A percentile compares a stretch with the other conserved stretches of the same genome.
These are phyloP conservation scores for Phytophthora idaei DNA, from an alignment of 352 stramenopile genomes.

Conservation along the genomic window DNA sequence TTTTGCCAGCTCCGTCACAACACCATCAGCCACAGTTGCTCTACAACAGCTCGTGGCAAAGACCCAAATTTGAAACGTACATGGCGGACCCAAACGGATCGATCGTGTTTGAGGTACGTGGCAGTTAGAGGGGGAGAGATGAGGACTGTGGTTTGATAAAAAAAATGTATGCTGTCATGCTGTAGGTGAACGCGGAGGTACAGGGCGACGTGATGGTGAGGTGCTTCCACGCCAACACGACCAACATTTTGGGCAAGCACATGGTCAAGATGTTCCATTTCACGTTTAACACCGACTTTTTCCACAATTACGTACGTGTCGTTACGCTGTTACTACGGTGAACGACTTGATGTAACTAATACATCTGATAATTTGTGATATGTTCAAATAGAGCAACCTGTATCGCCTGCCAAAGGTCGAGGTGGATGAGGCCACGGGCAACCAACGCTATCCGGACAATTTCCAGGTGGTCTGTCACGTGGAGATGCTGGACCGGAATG, in stretches of 20 bases:
- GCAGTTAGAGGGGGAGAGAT: not conserved
- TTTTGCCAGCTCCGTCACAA: constrained; percentile 67
- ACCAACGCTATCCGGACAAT: constrained; percentile 53
- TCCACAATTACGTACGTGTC: constrained; percentile 64
- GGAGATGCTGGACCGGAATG: constrained; percentile 39
- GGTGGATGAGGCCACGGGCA: constrained; percentile 63
- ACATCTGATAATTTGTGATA: not conserved
- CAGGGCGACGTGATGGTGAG: constrained; percentile 74
- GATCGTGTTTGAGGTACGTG: constrained; percentile 57
- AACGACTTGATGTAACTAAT: constrained; percentile 4
- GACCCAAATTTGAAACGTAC: constrained; percentile 67
- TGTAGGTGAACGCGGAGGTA: constrained; percentile 71
- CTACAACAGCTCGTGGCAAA: constrained; percentile 80
- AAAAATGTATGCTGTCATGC: not conserved
- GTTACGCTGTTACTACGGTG: not conserved
- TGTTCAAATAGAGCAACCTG: constrained; percentile 38
- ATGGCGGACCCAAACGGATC: constrained; percentile 49
- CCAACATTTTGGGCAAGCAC: constrained; percentile 77
- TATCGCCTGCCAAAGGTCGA: constrained; percentile 62
- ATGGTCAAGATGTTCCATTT: constrained; percentile 89
- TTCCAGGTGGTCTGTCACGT: constrained; percentile 68
- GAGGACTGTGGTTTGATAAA: not conserved
- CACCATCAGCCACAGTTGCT: constrained; percentile 57
- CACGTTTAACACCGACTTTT: constrained; percentile 85
- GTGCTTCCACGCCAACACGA: constrained; percentile 77